Evolutionary conservation across 1,139 yeast genomes (phyloP).

Genomic region (Groenewaldozyma auringiensis): DNA sequence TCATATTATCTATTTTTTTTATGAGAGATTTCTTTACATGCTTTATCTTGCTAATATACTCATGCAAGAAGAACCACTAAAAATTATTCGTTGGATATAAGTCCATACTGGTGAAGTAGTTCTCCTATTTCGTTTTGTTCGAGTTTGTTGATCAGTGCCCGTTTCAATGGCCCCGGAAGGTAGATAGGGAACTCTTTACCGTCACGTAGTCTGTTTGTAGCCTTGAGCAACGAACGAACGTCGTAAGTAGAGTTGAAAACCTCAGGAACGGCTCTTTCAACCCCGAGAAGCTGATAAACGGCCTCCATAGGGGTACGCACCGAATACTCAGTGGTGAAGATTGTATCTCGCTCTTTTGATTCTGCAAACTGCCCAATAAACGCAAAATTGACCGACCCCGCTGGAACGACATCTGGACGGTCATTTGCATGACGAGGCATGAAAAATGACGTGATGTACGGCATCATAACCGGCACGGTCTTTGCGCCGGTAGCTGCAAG

Average conservation of each 20-base stretch:
- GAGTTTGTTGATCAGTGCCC: neutral
- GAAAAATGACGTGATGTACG: slow-evolving; percentile 3
- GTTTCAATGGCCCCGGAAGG: neutral
- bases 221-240: neutral
- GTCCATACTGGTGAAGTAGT: neutral
- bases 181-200: neutral
- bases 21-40: too few relatives aligned
- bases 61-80: too few relatives aligned
- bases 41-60: too few relatives aligned
- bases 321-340: slow-evolving; percentile 1
- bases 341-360: neutral
- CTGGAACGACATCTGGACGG: slow-evolving; percentile 3
- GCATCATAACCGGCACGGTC: slow-evolving; percentile 4
- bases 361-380: slow-evolving; percentile 4
- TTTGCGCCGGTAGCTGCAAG: slow-evolving; percentile 1
- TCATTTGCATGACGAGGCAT: slow-evolving; percentile 2
- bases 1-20: too few relatives aligned
- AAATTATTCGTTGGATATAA: too few relatives aligned
- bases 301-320: slow-evolving; percentile 1
- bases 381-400: slow-evolving; percentile 1
- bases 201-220: neutral
- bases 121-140: neutral
- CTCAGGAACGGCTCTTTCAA: slow-evolving; percentile 1
- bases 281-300: neutral
- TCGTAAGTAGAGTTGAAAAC: slow-evolving; percentile 1